Conservation (phyloP, 228 moss, liverwort and hornwort genomes). For the Sphagnum magellanicum region DNA sequence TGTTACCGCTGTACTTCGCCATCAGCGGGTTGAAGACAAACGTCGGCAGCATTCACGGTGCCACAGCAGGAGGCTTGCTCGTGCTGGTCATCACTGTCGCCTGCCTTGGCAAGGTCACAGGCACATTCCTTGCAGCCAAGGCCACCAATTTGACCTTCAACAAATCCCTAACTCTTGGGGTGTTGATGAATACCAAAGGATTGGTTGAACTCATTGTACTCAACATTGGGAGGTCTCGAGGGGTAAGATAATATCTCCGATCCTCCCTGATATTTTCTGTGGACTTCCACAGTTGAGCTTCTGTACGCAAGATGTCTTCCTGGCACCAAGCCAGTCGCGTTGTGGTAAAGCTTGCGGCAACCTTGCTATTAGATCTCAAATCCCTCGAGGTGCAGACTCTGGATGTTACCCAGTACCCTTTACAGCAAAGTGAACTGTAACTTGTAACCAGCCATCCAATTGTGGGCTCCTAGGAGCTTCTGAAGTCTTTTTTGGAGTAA, state of each 20-base stretch:
- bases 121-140: slow-evolving; percentile 49
- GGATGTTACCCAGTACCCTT: too few species aligned
- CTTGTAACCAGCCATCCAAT: too few species aligned
- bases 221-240: slow-evolving; percentile 76
- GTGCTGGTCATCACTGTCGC: slow-evolving; percentile 72
- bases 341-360: too few species aligned
- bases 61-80: slow-evolving; percentile 46
- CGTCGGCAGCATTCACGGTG: slow-evolving; percentile 36
- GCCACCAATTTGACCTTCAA: slow-evolving; percentile 31
- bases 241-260: slow-evolving; percentile 22
- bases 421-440: too few species aligned
- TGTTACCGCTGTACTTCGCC: slow-evolving; percentile 81
- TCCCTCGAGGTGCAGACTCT: too few species aligned
- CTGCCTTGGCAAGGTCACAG: slow-evolving; percentile 57
- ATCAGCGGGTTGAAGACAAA: slow-evolving; percentile 77
- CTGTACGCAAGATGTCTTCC: too few species aligned
- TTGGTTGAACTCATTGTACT: slow-evolving; percentile 86
- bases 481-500: too few species aligned
- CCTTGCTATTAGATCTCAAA: too few species aligned
- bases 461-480: too few species aligned
- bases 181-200: slow-evolving; percentile 92
- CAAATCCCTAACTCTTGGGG: slow-evolving; percentile 46
- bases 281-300: too few species aligned
- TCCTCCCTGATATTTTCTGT: too few species aligned
- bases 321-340: too few species aligned